Evolutionary conservation across 2,329 filamentous ascomycete species (phyloP).

Genomic region (Cercospora sp.): DNA sequence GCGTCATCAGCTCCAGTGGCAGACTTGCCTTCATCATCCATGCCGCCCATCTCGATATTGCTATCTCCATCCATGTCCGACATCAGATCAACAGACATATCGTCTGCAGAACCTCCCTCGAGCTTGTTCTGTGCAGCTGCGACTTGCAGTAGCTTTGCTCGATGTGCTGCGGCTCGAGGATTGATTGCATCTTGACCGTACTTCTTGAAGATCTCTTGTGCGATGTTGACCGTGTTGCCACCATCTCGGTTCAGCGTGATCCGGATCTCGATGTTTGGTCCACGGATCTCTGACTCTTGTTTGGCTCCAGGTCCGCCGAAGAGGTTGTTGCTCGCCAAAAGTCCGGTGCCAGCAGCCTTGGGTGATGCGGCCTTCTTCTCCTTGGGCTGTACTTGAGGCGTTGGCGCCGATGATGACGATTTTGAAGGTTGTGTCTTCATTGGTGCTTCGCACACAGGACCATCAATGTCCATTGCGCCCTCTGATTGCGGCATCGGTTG

Average conservation of each 20-base stretch:
- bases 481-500: conserved; percentile 26
- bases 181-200: conserved; percentile 95
- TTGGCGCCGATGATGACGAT: conserved; percentile 32
- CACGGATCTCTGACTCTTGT: conserved; percentile 44
- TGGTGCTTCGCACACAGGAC: conserved; percentile 19
- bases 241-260: conserved; percentile 78
- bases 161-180: conserved; percentile 83
- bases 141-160: conserved; percentile 82
- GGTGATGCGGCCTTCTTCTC: conserved; percentile 24
- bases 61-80: conserved; percentile 71
- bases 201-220: conserved; percentile 85
- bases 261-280: conserved; percentile 81
- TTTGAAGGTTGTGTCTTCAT: conserved; percentile 31
- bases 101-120: conserved; percentile 73
- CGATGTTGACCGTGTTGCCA: conserved; percentile 94
- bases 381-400: conserved; percentile 43
- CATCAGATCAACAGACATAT: conserved; percentile 73
- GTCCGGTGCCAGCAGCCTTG: conserved; percentile 60
- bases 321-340: conserved; percentile 62
- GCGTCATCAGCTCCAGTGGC: conserved; percentile 64
- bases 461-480: conserved; percentile 40
- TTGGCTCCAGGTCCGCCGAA: conserved; percentile 57
- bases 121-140: conserved; percentile 84
- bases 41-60: conserved; percentile 84
- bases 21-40: conserved; percentile 60